Evolutionary conservation across 2,329 filamentous ascomycete genomes (phyloP).

Genomic region (Aspergillus japonicus): DNA sequence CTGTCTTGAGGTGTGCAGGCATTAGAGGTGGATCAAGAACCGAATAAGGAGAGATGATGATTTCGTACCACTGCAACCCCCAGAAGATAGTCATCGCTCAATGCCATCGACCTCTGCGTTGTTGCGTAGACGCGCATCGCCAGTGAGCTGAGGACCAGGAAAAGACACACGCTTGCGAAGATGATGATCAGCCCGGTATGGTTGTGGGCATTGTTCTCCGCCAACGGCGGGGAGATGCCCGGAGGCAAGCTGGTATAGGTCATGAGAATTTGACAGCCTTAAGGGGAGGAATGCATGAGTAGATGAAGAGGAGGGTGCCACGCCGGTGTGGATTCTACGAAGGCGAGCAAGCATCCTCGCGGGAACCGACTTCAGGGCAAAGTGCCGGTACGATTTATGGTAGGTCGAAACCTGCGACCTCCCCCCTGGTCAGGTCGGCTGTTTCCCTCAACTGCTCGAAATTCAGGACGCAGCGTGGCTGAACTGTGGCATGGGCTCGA

Average conservation of each 20-base stretch:
- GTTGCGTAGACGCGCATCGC: slow-evolving; percentile 43
- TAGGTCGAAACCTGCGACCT: too few species aligned
- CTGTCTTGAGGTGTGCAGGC: slow-evolving; percentile 20
- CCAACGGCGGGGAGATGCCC: slow-evolving; percentile 33
- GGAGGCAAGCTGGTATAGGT: slow-evolving; percentile 14
- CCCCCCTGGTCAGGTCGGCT: too few species aligned
- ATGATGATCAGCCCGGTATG: slow-evolving; percentile 45
- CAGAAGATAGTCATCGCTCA: slow-evolving; percentile 38
- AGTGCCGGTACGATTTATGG: too few species aligned
- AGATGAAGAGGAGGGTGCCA: not conserved
- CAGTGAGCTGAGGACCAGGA: slow-evolving; percentile 41
- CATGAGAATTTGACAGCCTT: not conserved
- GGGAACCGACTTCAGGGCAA: too few species aligned
- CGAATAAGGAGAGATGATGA: not conserved
- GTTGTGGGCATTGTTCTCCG: slow-evolving; percentile 37
- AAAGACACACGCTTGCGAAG: slow-evolving; percentile 38
- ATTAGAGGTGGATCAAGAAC: not conserved
- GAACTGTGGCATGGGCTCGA: too few species aligned
- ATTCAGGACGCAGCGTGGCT: too few species aligned
- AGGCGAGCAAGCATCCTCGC: too few species aligned
- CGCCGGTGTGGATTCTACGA: too few species aligned
- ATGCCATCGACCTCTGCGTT: slow-evolving; percentile 28
- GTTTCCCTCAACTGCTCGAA: too few species aligned
- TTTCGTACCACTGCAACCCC: slow-evolving; percentile 10
- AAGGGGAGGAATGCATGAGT: not conserved